These are phyloP conservation scores for Helianthus tuberosus DNA, from an alignment of 129 eudicot genomes.

Conservation along the genomic window DNA sequence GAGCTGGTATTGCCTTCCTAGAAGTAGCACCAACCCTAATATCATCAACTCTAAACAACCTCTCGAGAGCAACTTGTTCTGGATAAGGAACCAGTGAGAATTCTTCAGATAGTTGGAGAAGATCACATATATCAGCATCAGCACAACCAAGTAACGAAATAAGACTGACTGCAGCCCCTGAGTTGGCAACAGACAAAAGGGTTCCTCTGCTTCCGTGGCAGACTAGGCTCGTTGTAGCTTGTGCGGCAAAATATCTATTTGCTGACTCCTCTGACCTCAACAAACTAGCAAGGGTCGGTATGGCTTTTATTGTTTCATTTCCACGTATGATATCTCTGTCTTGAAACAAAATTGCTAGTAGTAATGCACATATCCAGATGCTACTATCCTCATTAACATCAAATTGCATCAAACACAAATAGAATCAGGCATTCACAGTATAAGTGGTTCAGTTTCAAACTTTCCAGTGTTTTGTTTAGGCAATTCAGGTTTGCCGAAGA, in stretches of 20 bases:
- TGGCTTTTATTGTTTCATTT: constrained; percentile 76
- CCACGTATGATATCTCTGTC: constrained; percentile 91
- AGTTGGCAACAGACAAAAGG: constrained; percentile 93
- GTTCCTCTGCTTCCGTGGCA: constrained; percentile 98
- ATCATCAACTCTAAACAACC: constrained; percentile 94
- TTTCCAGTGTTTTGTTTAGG: not conserved
- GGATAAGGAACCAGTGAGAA: constrained; percentile 78
- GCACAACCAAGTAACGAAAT: constrained; percentile 95
- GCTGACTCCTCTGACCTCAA: constrained; percentile 86
- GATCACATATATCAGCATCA: constrained; percentile 80
- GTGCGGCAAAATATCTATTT: constrained; percentile 92
- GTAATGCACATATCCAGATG: constrained; percentile 80
- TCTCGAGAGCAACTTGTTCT: constrained; percentile 89
- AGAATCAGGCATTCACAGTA: constrained; percentile 7
- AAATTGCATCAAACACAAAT: constrained; percentile 40
- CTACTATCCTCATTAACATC: constrained; percentile 77
- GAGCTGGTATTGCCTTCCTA: constrained; percentile 91
- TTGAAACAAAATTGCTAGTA: constrained; percentile 82
- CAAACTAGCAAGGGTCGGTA: constrained; percentile 82
- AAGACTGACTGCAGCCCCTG: constrained; percentile 91
- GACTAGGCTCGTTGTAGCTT: constrained; percentile 87
- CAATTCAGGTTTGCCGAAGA: not conserved
- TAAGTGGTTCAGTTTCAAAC: constrained; percentile 3
- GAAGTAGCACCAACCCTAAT: constrained; percentile 92
- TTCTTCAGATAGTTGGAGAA: constrained; percentile 73